Conservation (phyloP, 2,329 filamentous ascomycete genomes). For the Diaporthe capsici region DNA sequence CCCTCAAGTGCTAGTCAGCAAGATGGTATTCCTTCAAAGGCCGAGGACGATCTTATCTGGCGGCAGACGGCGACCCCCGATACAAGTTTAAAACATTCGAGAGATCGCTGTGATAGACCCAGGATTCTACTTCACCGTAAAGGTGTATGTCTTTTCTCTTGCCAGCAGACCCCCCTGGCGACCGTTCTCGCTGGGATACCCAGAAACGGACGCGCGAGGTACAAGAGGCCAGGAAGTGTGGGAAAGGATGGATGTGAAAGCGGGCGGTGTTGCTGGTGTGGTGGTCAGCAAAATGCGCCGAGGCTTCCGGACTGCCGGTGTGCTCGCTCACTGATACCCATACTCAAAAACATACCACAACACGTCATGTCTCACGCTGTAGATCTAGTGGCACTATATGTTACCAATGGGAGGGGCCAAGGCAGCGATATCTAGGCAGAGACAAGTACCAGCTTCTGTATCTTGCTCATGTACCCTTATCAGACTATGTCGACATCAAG, state of each 20-base stretch:
- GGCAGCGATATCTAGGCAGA: neutral
- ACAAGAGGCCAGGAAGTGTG: neutral
- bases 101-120: neutral
- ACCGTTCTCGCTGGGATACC: neutral
- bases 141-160: neutral
- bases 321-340: neutral
- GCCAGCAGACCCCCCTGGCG: neutral
- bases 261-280: neutral
- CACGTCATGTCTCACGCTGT: neutral
- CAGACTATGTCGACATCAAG: neutral
- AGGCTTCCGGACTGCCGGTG: neutral
- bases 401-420: neutral
- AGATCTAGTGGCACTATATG: neutral
- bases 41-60: neutral
- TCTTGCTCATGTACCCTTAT: neutral
- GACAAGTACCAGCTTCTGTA: neutral
- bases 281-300: neutral
- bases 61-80: neutral
- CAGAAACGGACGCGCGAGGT: neutral
- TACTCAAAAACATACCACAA: neutral
- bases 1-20: neutral
- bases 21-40: neutral
- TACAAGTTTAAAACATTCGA: neutral
- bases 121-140: neutral
- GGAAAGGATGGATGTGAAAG: neutral